Base-by-base conservation (phyloP, 2,329 filamentous ascomycete genomes). In the Geoglossum cookeanum region DNA sequence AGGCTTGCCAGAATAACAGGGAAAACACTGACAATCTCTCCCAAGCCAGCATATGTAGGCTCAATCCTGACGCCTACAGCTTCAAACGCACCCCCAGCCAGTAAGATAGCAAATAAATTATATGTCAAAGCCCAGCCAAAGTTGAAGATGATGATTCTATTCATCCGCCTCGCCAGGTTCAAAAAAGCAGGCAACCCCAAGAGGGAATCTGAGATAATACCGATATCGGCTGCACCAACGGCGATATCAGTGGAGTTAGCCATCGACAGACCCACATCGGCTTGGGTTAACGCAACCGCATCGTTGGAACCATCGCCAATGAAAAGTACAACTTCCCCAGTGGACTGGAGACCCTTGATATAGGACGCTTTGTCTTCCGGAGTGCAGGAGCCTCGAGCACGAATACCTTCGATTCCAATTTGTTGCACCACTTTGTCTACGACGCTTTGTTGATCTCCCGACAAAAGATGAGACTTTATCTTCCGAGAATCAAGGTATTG, bases 281-380 rank as follows among this genome's bases (percentile, higher is more conserved):
- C 84, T 64, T 82, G 78, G 0, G 84, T 80, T 1, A 91, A 74
- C 0, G 86, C 86, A 2, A 79, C 74, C 0, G 86, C 83, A 64
- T 91, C 86, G 66, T 91, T 91, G 13, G 84, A 88, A 1, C 87
- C 87, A 62, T 91, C 86, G 37, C 86, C 86, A 55, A 78, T 77
- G 67, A 91, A 90, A 4, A 89, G 67, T 17, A 87, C 76, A 1
- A 75, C 61, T 35, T 33, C 39, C 47, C 53, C 60, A 9, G 15
- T 42, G 27, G 54, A 54, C 37, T 57, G 68, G n/a, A 13, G 4
- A 17, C 4, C 42, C 17, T 69, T 65, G 55, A 82, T 68, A 63
- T 81, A 82, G 1, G 68, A 64, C 29, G 74, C 70, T 63, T 84
- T 84, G 60, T 78, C 71, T 1, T 68, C 67, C 0, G 80, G 79